Evolutionary conservation across 2,329 filamentous ascomycete species (phyloP).

Genomic region (Fusarium torulosum): DNA sequence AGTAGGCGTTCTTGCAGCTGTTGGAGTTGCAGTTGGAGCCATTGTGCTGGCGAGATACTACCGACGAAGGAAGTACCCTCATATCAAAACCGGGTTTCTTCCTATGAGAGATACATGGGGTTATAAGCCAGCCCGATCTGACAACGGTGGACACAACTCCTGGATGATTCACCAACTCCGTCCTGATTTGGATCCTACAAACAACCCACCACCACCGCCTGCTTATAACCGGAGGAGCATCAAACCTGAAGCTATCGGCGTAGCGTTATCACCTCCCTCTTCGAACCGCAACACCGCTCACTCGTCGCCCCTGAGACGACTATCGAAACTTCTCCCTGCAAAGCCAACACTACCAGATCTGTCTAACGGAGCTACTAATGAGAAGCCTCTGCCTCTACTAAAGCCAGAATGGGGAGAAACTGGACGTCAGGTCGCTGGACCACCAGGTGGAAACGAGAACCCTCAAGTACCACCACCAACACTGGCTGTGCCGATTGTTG

Average conservation of each 20-base stretch:
- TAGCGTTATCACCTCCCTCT: slow-evolving; percentile 57
- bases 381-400: slow-evolving; percentile 31
- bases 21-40: slow-evolving; percentile 61
- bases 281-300: slow-evolving; percentile 43
- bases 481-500: slow-evolving; percentile 18
- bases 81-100: slow-evolving; percentile 56
- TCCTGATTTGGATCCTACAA: slow-evolving; percentile 38
- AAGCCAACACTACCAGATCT: slow-evolving; percentile 58
- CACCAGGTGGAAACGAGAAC: slow-evolving; percentile 10
- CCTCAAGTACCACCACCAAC: slow-evolving; percentile 29
- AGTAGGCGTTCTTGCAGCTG: slow-evolving; percentile 64
- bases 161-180: slow-evolving; percentile 48
- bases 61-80: slow-evolving; percentile 57
- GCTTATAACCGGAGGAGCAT: slow-evolving; percentile 50
- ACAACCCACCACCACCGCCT: slow-evolving; percentile 38
- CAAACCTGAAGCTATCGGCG: slow-evolving; percentile 57
- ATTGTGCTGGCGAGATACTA: slow-evolving; percentile 59
- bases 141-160: slow-evolving; percentile 42
- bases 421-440: slow-evolving; percentile 22
- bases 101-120: slow-evolving; percentile 55
- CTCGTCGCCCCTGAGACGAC: slow-evolving; percentile 49
- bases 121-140: slow-evolving; percentile 48
- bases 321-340: slow-evolving; percentile 61
- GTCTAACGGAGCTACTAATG: slow-evolving; percentile 33
- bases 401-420: slow-evolving; percentile 28